phyloP scores from a whole-genome alignment of 73 alveolate genomes.

The Stentor roeselii region DNA sequence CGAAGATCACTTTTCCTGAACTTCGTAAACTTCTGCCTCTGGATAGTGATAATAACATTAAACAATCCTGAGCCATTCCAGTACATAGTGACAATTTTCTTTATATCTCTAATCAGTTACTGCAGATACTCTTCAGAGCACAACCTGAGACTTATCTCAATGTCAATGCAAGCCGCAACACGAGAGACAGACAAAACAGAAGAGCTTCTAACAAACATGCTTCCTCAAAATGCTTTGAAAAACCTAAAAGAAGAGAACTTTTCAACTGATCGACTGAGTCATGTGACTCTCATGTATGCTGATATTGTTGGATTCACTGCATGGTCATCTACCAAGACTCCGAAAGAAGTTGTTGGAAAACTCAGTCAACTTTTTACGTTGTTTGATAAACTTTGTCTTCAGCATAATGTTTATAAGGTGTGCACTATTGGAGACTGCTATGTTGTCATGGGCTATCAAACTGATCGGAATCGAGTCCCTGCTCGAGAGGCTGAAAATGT shows the following conservation, averaged over 20 bases:
- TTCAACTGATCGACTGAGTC: slow-evolving; percentile 75
- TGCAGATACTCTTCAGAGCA: not conserved
- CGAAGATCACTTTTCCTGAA: not conserved
- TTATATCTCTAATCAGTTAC: too few relatives aligned
- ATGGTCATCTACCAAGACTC: slow-evolving; percentile 62
- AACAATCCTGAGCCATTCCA: not conserved
- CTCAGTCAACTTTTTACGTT: slow-evolving; percentile 82
- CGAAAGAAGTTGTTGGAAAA: slow-evolving; percentile 87
- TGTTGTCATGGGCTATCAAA: slow-evolving; percentile 92
- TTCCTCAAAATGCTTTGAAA: slow-evolving; percentile 41
- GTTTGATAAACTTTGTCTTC: slow-evolving; percentile 90
- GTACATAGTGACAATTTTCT: not conserved
- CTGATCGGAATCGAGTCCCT: not conserved
- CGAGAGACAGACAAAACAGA: not conserved
- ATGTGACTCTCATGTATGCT: slow-evolving; percentile 88
- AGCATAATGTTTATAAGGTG: slow-evolving; percentile 88
- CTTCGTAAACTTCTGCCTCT: too few relatives aligned
- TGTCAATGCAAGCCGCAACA: not conserved
- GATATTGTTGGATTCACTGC: slow-evolving; percentile 88
- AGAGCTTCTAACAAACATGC: not conserved
- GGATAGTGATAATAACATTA: not conserved
- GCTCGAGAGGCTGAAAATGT: not conserved
- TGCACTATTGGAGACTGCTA: slow-evolving; percentile 98
- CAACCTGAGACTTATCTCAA: not conserved
- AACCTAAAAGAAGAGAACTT: slow-evolving; percentile 49